Evolutionary conservation across 352 stramenopile species (phyloP).

Genomic region (Phytophthora fragariaefolia): DNA sequence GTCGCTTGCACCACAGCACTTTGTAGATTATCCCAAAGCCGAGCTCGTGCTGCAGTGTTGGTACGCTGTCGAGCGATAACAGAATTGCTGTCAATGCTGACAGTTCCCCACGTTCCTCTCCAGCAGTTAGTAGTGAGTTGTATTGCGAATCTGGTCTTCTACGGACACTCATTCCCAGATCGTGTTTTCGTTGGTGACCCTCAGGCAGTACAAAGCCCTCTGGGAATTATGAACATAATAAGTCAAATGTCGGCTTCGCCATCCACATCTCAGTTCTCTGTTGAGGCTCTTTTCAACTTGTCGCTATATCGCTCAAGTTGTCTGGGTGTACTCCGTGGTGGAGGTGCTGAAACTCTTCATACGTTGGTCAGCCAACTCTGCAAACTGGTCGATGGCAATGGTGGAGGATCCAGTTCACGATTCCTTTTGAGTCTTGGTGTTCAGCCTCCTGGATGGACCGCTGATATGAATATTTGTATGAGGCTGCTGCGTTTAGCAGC

Average conservation of each 20-base stretch:
- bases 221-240: slow-evolving; percentile 72
- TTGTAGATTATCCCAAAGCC: slow-evolving; percentile 57
- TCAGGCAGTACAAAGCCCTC: slow-evolving; percentile 68
- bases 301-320: slow-evolving; percentile 69
- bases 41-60: slow-evolving; percentile 42
- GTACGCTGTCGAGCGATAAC: slow-evolving; percentile 55
- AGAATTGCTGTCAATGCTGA: slow-evolving; percentile 76
- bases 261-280: slow-evolving; percentile 58
- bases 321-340: slow-evolving; percentile 55
- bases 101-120: slow-evolving; percentile 56
- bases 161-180: slow-evolving; percentile 70
- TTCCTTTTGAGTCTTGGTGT: slow-evolving; percentile 13
- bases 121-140: slow-evolving; percentile 70
- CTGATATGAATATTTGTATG: slow-evolving; percentile 29
- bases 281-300: slow-evolving; percentile 77
- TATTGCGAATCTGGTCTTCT: slow-evolving; percentile 75
- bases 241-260: slow-evolving; percentile 49
- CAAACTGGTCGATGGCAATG: slow-evolving; percentile 49
- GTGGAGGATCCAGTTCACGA: slow-evolving; percentile 29
- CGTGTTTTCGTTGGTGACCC: slow-evolving; percentile 78
- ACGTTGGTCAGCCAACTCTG: slow-evolving; percentile 52
- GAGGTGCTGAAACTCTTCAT: slow-evolving; percentile 65
- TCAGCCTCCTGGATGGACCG: slow-evolving; percentile 21
- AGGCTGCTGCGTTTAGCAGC: slow-evolving; percentile 59
- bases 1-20: slow-evolving; percentile 68